Conservation (phyloP, 2,329 filamentous ascomycete genomes). For the Purpureocillium lavendulum region DNA sequence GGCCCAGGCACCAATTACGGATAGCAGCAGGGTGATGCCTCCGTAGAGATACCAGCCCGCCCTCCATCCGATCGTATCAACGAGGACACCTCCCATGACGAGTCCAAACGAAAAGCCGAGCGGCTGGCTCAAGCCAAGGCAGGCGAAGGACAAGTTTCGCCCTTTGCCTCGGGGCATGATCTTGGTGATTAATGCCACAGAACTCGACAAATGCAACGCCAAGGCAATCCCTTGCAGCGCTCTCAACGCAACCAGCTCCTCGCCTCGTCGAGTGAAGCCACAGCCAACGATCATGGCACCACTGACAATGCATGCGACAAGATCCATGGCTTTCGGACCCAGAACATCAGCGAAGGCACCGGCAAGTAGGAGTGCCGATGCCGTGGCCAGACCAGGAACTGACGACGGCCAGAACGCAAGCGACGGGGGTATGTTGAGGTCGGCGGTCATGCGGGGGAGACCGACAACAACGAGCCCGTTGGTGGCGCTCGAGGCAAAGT, state of each 20-base stretch:
- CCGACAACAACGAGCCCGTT: constrained; percentile 17
- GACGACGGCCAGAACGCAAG: constrained; percentile 32
- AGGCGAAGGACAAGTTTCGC: constrained; percentile 33
- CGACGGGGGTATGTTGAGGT: constrained; percentile 21
- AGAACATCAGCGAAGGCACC: constrained; percentile 29
- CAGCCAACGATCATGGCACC: constrained; percentile 21
- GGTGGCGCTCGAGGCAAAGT: too few species aligned
- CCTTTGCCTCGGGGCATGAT: constrained; percentile 20
- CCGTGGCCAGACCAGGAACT: constrained; percentile 24
- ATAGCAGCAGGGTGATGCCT: constrained; percentile 24
- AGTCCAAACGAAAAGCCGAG: constrained; percentile 43
- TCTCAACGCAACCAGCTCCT: constrained; percentile 27
- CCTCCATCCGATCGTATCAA: constrained; percentile 39
- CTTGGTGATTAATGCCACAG: constrained; percentile 24
- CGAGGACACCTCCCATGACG: constrained; percentile 38
- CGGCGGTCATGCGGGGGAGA: constrained; percentile 29
- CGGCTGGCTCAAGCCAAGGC: constrained; percentile 34
- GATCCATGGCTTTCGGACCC: constrained; percentile 21
- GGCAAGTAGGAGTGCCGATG: constrained; percentile 26
- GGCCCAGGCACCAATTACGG: constrained; percentile 24
- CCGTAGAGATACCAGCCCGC: constrained; percentile 34
- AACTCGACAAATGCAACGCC: constrained; percentile 25
- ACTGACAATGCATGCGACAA: constrained; percentile 22
- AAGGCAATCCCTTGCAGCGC: constrained; percentile 30
- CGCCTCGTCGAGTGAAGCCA: constrained; percentile 18